These are phyloP conservation scores for Penicillium sp. DNA, from an alignment of 2,329 filamentous ascomycete species.

Conservation along the genomic window DNA sequence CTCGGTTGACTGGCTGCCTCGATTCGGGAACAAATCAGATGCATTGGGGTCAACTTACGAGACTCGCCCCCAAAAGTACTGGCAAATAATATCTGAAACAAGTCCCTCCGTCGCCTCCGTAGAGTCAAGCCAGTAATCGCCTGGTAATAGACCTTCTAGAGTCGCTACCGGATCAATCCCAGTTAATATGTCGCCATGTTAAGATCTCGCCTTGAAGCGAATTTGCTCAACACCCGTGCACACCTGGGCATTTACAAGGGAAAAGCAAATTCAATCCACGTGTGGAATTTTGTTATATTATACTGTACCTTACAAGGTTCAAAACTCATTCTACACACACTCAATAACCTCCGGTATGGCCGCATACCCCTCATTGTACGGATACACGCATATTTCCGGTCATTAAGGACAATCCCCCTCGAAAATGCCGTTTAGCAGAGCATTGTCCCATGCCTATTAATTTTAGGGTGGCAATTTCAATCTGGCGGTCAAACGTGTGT, in stretches of 20 bases:
- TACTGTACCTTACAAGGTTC: background rate
- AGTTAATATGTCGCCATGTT: background rate
- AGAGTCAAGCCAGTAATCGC: background rate
- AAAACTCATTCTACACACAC: background rate
- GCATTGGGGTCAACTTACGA: background rate
- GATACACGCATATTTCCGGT: background rate
- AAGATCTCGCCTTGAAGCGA: background rate
- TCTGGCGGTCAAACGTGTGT: slow-evolving; percentile 29
- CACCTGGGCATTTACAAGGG: background rate
- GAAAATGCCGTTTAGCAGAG: background rate
- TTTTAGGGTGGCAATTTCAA: slow-evolving; percentile 22
- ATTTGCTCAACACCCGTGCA: background rate
- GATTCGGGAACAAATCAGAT: background rate
- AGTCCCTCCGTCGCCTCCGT: background rate
- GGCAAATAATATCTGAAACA: slow-evolving; percentile 9
- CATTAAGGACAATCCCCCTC: background rate
- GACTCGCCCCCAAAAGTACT: background rate
- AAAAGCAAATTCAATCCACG: slow-evolving; percentile 1
- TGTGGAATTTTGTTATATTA: background rate
- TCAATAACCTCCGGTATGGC: background rate
- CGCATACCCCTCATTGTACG: background rate
- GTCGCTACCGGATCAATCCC: background rate
- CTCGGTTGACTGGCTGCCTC: slow-evolving; percentile 14
- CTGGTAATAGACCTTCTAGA: background rate
- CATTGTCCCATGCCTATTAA: background rate